These are phyloP conservation scores for Trichoderma asperelloides DNA, from an alignment of 495 filamentous ascomycete species.

Conservation along the genomic window DNA sequence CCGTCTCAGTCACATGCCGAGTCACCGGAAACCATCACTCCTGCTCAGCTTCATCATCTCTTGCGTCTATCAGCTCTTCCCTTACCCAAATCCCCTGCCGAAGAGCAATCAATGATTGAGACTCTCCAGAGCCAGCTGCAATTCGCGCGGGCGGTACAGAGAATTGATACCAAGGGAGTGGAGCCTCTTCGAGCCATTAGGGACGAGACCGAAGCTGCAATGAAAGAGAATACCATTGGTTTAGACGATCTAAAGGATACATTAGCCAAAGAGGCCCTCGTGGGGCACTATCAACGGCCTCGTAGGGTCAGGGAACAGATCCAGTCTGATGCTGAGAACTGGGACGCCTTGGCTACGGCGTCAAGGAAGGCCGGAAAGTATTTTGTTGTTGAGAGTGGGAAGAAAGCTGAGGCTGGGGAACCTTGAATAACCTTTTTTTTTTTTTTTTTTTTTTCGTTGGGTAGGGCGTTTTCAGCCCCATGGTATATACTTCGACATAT, in stretches of 20 bases:
- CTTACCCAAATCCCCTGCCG: constrained; percentile 48
- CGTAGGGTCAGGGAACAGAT: constrained; percentile 23
- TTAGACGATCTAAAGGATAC: constrained; percentile 28
- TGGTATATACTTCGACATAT: background rate
- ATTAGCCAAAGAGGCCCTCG: constrained; percentile 31
- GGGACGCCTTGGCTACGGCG: constrained; percentile 61
- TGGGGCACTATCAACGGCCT: constrained; percentile 37
- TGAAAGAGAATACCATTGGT: constrained; percentile 34
- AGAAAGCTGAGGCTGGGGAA: constrained; percentile 5
- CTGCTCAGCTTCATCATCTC: constrained; percentile 61
- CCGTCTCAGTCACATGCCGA: constrained; percentile 25
- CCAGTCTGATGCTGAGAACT: constrained; percentile 39
- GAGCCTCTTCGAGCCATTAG: constrained; percentile 67
- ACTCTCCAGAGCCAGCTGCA: constrained; percentile 77
- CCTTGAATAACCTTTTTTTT: background rate
- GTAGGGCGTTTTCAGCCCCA: background rate
- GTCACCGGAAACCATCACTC: constrained; percentile 33
- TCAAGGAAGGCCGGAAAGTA: constrained; percentile 59
- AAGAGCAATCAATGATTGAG: constrained; percentile 53
- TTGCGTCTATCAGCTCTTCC: constrained; percentile 86
- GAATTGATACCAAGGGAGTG: constrained; percentile 63
- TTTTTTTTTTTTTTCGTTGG: too few relatives aligned
- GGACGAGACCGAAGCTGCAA: constrained; percentile 57
- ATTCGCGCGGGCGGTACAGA: constrained; percentile 77
- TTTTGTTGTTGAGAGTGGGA: constrained; percentile 68